phyloP scores from a whole-genome alignment of 164 flowering plant species.

The Akebia trifoliata region DNA sequence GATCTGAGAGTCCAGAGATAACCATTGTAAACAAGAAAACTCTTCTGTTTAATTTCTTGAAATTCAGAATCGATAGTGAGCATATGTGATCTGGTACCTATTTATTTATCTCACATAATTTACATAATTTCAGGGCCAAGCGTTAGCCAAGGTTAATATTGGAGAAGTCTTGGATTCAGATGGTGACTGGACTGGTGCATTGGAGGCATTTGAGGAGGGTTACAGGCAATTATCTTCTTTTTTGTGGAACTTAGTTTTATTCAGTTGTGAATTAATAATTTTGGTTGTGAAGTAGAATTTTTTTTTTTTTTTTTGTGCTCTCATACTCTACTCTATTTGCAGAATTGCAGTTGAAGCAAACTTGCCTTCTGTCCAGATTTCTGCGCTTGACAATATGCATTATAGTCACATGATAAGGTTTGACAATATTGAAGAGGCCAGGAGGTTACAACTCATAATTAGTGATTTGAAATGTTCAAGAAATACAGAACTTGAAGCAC shows the following conservation, averaged over 20 bases:
- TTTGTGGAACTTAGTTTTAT: slow-evolving; percentile 2
- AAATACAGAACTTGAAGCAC: slow-evolving; percentile 21
- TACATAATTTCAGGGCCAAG: slow-evolving; percentile 70
- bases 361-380: slow-evolving; percentile 52
- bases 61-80: neutral
- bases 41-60: neutral
- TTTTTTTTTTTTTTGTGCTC: neutral
- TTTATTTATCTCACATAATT: neutral
- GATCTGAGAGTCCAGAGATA: neutral
- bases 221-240: slow-evolving; percentile 45
- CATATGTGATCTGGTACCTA: neutral
- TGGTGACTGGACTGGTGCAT: slow-evolving; percentile 71
- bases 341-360: slow-evolving; percentile 81
- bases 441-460: slow-evolving; percentile 61
- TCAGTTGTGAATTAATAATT: slow-evolving; percentile 5
- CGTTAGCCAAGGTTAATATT: slow-evolving; percentile 69
- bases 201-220: slow-evolving; percentile 77
- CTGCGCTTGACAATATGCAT: slow-evolving; percentile 94
- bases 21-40: neutral
- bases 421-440: slow-evolving; percentile 82
- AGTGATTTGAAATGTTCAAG: slow-evolving; percentile 43
- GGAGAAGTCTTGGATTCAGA: slow-evolving; percentile 71
- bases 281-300: neutral
- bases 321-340: slow-evolving; percentile 22
- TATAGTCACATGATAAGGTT: slow-evolving; percentile 93